phyloP scores from a whole-genome alignment of 2,329 filamentous ascomycete species.

The Tolypocladium sp. region DNA sequence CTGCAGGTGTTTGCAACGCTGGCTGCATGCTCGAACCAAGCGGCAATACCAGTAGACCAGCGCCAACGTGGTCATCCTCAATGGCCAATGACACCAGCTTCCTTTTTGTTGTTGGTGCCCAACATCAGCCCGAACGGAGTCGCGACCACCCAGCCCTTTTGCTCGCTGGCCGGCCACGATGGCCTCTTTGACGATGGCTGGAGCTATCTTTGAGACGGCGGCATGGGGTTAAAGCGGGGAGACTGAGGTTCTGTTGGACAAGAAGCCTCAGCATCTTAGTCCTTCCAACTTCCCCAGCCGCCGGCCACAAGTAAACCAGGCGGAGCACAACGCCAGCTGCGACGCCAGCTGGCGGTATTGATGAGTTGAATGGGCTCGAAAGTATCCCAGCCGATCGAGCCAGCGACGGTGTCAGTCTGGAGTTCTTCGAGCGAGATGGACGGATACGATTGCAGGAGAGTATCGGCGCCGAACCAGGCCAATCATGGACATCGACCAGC shows the following conservation, averaged over 20 bases:
- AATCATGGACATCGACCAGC: too few relatives aligned
- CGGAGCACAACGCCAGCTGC: too few relatives aligned
- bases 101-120: conserved; percentile 1
- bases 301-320: background rate
- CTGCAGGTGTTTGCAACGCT: background rate
- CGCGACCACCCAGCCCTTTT: background rate
- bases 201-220: background rate
- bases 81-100: background rate
- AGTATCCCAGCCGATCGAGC: too few relatives aligned
- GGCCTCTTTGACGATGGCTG: background rate
- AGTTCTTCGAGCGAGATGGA: too few relatives aligned
- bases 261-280: background rate
- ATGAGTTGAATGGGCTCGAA: background rate
- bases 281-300: background rate
- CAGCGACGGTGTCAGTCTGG: too few relatives aligned
- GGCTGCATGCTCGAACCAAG: background rate
- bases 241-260: background rate
- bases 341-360: too few relatives aligned
- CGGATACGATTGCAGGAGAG: too few relatives aligned
- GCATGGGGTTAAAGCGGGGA: background rate
- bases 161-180: background rate
- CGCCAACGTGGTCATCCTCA: background rate
- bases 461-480: too few relatives aligned
- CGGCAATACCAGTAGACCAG: background rate
- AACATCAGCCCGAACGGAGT: conserved; percentile 1